Base-by-base conservation (phyloP, 2,329 filamentous ascomycete species). In the Hysterium pulicare region DNA sequence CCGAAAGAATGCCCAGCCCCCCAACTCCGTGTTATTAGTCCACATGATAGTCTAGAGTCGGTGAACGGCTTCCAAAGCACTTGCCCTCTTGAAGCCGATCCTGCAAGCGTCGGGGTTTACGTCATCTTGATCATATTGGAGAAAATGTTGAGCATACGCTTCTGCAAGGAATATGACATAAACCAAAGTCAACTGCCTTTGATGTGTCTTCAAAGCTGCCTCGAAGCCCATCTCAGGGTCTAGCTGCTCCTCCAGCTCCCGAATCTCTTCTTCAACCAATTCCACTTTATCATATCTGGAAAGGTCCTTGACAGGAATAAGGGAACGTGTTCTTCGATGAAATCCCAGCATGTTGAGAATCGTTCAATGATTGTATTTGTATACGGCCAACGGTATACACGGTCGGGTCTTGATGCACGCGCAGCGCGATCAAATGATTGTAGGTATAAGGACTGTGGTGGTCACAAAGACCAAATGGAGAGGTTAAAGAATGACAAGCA, bases 141-240 rank as follows among this genome's bases (percentile, higher is more conserved):
- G 23, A 22, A 16, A 36, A 37, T 32, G 26, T 15, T 23, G 4
- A 22, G 60, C 65, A 38, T 59, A 68, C 61, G 71, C 71, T 59
- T 74, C 72, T 5, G 71, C 71, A n/a, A 75, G 59, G 43, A 73
- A 72, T 20, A 74, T 52, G 20, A 72, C 54, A 50, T 72, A 73
- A 35, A 74, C 69, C 48, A 74, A 58, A 40, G 57, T 58, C 50
- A 72, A 45, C 46, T 73, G 68, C 37, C 46, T 59, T 42, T 53
- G 45, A 37, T 58, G 51, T 30, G 52, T 55, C 51, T 50, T 58
- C 41, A 49, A 44, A 19, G 49, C 45, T 26, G 46, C 40, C 23
- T 54, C 50, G 22, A 49, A 40, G 21, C 39, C 47, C 23, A 44
- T 33, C 16, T 62, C 53, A n/a, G 38, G 23, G 2, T 62, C 61